These are phyloP conservation scores for Pichia ethanolica DNA, from an alignment of 805 yeast genomes.

Conservation along the genomic window DNA sequence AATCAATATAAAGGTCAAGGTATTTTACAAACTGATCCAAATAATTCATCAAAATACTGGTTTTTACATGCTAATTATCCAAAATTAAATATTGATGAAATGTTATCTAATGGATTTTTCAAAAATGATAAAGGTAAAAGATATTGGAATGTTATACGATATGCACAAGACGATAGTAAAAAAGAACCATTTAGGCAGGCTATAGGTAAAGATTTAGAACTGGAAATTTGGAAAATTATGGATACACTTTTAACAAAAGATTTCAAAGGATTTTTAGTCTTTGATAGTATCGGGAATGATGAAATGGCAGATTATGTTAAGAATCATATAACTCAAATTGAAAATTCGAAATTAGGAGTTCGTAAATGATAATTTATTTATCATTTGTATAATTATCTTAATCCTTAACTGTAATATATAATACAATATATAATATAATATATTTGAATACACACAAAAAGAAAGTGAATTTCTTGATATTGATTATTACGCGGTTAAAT, in stretches of 20 bases:
- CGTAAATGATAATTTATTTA: neutral
- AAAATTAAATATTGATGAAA: slow-evolving; percentile 19
- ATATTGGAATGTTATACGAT: slow-evolving; percentile 23
- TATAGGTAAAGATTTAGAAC: slow-evolving; percentile 21
- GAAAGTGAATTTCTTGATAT: no score
- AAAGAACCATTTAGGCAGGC: slow-evolving; percentile 7
- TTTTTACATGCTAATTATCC: slow-evolving; percentile 29
- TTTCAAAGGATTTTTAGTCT: slow-evolving; percentile 22
- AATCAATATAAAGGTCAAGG: slow-evolving; percentile 25
- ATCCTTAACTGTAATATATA: no score
- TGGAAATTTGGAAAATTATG: slow-evolving; percentile 22
- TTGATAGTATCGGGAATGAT: slow-evolving; percentile 20
- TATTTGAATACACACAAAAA: no score
- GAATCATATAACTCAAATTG: slow-evolving; percentile 9
- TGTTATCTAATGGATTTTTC: slow-evolving; percentile 15
- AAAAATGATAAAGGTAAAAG: slow-evolving; percentile 14
- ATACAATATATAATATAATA: no score
- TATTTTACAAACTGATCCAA: slow-evolving; percentile 26
- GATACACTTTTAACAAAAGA: slow-evolving; percentile 17
- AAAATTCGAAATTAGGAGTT: neutral
- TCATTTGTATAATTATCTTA: no score
- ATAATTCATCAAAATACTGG: slow-evolving; percentile 16
- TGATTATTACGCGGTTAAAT: no score
- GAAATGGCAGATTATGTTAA: slow-evolving; percentile 20
- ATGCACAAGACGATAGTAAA: slow-evolving; percentile 22